phyloP scores from a whole-genome alignment of 192 early-diverging fungal genomes.

The Podila horticola region DNA sequence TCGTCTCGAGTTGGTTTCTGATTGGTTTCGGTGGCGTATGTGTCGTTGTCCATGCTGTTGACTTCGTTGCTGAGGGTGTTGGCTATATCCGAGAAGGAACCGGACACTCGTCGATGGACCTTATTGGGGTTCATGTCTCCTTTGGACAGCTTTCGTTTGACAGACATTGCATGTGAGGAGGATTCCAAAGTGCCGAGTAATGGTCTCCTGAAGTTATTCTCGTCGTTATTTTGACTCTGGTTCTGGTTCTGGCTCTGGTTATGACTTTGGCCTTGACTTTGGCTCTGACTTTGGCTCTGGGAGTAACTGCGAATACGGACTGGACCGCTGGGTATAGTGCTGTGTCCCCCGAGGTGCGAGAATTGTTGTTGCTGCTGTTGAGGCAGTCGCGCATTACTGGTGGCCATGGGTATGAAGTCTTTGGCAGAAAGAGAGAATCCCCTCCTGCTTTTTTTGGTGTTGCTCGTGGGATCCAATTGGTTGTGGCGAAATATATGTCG shows the following conservation, averaged over 20 bases:
- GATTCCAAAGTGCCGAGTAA: neutral
- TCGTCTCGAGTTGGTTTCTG: neutral
- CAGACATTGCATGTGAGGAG: conserved; percentile 1
- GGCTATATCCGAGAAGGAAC: conserved; percentile 12
- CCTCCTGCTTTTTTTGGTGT: too few species aligned
- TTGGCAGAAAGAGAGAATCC: too few species aligned
- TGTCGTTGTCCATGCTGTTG: neutral
- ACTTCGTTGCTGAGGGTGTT: conserved; percentile 12
- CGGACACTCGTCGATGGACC: conserved; percentile 35
- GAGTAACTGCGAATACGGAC: too few species aligned
- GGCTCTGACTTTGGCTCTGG: neutral
- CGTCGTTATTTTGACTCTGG: conserved; percentile 1
- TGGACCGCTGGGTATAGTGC: too few species aligned
- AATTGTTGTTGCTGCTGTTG: conserved; percentile 1
- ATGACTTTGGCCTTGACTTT: neutral
- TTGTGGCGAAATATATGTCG: too few species aligned
- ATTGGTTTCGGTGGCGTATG: neutral
- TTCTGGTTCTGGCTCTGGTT: neutral
- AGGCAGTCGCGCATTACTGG: neutral
- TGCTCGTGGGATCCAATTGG: too few species aligned
- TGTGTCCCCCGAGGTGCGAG: neutral
- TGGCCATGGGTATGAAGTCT: too few species aligned
- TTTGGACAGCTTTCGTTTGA: conserved; percentile 26
- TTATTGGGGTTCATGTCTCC: conserved; percentile 24
- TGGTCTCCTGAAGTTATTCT: conserved; percentile 21